Evolutionary conservation across 202 grass and related monocot genomes (phyloP).

Genomic region (Zoysia matrella): DNA sequence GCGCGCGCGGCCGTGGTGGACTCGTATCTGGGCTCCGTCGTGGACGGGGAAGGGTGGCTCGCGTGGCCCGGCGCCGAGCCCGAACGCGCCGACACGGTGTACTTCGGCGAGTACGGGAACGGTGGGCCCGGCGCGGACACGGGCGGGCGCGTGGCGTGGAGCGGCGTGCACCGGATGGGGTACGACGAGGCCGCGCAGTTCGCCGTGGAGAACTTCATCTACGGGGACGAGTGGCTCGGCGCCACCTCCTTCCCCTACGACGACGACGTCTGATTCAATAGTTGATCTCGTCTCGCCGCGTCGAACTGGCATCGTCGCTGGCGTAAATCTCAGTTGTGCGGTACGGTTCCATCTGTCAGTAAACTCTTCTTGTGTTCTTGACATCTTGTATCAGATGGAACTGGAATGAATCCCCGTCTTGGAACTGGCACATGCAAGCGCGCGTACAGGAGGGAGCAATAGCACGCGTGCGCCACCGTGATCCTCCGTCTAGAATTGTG

Average conservation of each 20-base stretch:
- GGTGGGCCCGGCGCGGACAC: conserved; percentile 61
- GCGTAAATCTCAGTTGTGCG: background rate
- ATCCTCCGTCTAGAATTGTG: too few species aligned
- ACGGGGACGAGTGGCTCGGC: conserved; percentile 77
- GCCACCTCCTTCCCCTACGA: conserved; percentile 88
- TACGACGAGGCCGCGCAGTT: conserved; percentile 69
- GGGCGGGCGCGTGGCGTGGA: conserved; percentile 57
- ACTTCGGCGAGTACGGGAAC: conserved; percentile 92
- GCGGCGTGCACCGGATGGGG: conserved; percentile 58
- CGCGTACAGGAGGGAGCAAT: too few species aligned
- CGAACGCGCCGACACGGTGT: conserved; percentile 51
- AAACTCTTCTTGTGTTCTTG: background rate
- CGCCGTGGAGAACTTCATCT: conserved; percentile 71
- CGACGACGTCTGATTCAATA: conserved; percentile 49
- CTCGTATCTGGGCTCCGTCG: conserved; percentile 62
- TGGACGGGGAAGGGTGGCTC: conserved; percentile 64
- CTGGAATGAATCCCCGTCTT: background rate
- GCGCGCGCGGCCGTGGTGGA: conserved; percentile 68
- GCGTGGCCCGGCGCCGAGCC: conserved; percentile 58
- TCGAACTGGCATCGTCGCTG: background rate
- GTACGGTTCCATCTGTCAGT: background rate
- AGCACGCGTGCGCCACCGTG: too few species aligned
- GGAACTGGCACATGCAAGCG: background rate
- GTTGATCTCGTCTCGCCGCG: background rate
- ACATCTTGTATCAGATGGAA: background rate